Conservation (phyloP, 2,329 filamentous ascomycete species). For the Aureobasidium melanogenum region DNA sequence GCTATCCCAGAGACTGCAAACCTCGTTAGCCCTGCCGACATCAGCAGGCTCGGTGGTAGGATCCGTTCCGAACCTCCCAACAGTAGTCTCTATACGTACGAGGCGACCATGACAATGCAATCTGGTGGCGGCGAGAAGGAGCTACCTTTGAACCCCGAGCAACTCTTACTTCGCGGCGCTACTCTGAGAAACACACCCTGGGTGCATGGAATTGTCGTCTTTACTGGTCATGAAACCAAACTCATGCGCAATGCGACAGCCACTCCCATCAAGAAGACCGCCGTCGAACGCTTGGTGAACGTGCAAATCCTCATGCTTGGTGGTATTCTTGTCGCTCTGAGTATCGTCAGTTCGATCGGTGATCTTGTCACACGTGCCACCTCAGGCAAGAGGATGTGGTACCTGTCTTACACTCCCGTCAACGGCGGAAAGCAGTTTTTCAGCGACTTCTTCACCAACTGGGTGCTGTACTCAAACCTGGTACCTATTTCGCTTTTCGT, state of each 20-base stretch:
- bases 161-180: slow-evolving; percentile 84
- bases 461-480: slow-evolving; percentile 93
- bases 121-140: slow-evolving; percentile 89
- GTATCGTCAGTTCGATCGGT: slow-evolving; percentile 82
- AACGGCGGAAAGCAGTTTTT: slow-evolving; percentile 74
- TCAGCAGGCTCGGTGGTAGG: slow-evolving; percentile 76
- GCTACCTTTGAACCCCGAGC: slow-evolving; percentile 79
- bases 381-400: slow-evolving; percentile 54
- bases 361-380: slow-evolving; percentile 72
- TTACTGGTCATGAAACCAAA: slow-evolving; percentile 96
- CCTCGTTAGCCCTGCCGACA: slow-evolving; percentile 76
- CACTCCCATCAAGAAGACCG: slow-evolving; percentile 93
- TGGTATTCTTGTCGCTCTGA: slow-evolving; percentile 71
- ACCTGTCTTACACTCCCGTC: slow-evolving; percentile 59
- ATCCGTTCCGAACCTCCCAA: slow-evolving; percentile 95
- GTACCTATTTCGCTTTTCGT: slow-evolving; percentile 98
- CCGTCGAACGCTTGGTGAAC: slow-evolving; percentile 90
- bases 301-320: slow-evolving; percentile 86
- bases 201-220: slow-evolving; percentile 93
- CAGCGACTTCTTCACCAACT: slow-evolving; percentile 93
- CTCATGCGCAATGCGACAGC: slow-evolving; percentile 98
- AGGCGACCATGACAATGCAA: slow-evolving; percentile 88
- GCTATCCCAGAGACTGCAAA: slow-evolving; percentile 84
- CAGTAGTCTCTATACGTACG: slow-evolving; percentile 96
- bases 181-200: slow-evolving; percentile 94